Conservation (phyloP, 1,139 yeast genomes). For the Geotrichum macrosporum region DNA sequence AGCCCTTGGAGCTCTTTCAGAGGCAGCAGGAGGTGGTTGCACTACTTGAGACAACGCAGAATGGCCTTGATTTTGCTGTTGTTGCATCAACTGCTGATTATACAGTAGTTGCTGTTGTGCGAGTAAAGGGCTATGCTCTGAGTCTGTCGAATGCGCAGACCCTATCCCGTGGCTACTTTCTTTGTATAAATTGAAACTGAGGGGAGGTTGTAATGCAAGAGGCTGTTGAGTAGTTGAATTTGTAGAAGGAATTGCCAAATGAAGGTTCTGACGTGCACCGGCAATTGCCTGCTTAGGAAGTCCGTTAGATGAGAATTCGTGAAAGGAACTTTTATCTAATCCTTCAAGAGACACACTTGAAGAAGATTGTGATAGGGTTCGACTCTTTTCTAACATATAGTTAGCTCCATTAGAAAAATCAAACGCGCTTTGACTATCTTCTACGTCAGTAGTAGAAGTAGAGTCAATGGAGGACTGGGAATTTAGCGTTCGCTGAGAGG, state of each 20-base stretch:
- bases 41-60: too few relatives aligned
- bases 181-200: background rate
- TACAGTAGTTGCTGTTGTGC: background rate
- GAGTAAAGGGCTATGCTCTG: too few relatives aligned
- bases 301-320: background rate
- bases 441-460: constrained; percentile 7
- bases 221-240: background rate
- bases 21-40: background rate
- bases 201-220: background rate
- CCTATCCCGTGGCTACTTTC: background rate
- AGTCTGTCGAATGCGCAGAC: constrained; percentile 1
- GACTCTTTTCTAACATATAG: background rate
- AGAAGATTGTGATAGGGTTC: background rate
- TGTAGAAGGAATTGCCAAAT: background rate
- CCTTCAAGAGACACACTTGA: constrained; percentile 4
- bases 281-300: background rate
- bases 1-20: constrained; percentile 3
- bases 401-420: constrained; percentile 6
- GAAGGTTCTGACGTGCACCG: background rate
- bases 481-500: constrained; percentile 4
- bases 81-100: background rate
- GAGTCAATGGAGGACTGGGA: constrained; percentile 12
- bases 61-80: background rate
- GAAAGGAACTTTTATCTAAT: background rate
- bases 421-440: constrained; percentile 10